Conservation (phyloP, 192 early-diverging fungal species). For the Pecoramyces ruminantium region DNA sequence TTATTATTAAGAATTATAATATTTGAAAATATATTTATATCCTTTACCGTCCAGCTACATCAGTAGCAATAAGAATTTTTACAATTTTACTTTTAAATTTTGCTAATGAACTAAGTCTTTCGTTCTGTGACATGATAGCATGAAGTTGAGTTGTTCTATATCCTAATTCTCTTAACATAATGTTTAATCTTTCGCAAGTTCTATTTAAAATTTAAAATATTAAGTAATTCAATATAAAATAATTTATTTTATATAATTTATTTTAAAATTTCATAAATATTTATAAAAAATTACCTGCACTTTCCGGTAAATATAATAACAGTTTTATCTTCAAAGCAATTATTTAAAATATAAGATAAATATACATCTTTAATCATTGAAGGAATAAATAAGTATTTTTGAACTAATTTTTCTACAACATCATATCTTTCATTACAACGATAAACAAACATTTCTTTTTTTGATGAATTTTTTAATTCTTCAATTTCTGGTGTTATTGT, state of each 20-base stretch:
- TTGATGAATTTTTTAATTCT: constrained; percentile 19
- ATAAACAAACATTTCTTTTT: constrained; percentile 18
- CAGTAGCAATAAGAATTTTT: constrained; percentile 81
- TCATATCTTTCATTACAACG: constrained; percentile 20
- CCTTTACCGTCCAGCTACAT: constrained; percentile 75
- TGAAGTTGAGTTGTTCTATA: constrained; percentile 80
- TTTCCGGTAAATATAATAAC: constrained; percentile 85
- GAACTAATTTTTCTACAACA: constrained; percentile 74
- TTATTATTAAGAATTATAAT: too few species aligned
- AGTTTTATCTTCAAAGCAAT: constrained; percentile 41
- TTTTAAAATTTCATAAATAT: too few species aligned
- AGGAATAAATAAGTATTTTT: constrained; percentile 83
- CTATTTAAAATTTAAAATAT: too few species aligned
- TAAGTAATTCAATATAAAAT: too few species aligned
- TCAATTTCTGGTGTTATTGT: constrained; percentile 88
- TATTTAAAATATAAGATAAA: constrained; percentile 58
- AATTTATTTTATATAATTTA: too few species aligned
- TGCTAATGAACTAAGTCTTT: constrained; percentile 74
- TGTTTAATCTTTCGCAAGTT: constrained; percentile 64
- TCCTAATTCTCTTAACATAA: constrained; percentile 82
- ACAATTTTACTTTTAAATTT: constrained; percentile 82
- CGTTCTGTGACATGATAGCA: constrained; percentile 79
- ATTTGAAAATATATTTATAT: too few species aligned
- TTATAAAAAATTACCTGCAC: constrained; percentile 26
- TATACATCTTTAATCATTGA: constrained; percentile 81